Conservation (phyloP, 305 asterid species). For the Fraxinus ornus region DNA sequence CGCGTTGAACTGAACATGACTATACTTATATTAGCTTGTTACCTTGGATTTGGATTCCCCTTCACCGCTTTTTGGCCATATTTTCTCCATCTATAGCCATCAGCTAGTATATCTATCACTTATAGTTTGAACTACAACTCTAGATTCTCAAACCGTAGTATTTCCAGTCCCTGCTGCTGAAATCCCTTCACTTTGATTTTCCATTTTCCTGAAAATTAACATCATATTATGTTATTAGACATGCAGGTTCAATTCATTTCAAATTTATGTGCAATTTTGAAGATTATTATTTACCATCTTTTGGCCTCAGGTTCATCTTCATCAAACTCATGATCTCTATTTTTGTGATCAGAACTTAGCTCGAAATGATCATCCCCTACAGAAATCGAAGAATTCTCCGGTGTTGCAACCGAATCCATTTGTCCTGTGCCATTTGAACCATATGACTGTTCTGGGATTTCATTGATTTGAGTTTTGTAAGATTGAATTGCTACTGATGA, state of each 20-base stretch:
- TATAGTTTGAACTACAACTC: constrained; percentile 82
- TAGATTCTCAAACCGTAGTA: constrained; percentile 72
- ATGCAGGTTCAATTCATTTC: constrained; percentile 4
- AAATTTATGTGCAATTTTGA: not conserved
- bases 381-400: constrained; percentile 72
- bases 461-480: constrained; percentile 32
- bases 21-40: not conserved
- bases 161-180: constrained; percentile 52
- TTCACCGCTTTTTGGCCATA: constrained; percentile 91
- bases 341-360: constrained; percentile 48
- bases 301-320: constrained; percentile 64
- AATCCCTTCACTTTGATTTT: constrained; percentile 52
- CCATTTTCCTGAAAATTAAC: constrained; percentile 56
- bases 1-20: not conserved
- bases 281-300: constrained; percentile 55
- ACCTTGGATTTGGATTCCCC: constrained; percentile 93
- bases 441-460: constrained; percentile 46
- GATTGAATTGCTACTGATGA: constrained; percentile 41
- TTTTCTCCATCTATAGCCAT: constrained; percentile 89
- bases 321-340: constrained; percentile 46
- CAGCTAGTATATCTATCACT: constrained; percentile 86
- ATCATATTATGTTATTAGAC: not conserved
- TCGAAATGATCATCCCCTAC: constrained; percentile 60
- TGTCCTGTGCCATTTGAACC: constrained; percentile 43
- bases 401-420: constrained; percentile 52